Base-by-base conservation (phyloP, 2,329 filamentous ascomycete species). In the Didymella exigua region DNA sequence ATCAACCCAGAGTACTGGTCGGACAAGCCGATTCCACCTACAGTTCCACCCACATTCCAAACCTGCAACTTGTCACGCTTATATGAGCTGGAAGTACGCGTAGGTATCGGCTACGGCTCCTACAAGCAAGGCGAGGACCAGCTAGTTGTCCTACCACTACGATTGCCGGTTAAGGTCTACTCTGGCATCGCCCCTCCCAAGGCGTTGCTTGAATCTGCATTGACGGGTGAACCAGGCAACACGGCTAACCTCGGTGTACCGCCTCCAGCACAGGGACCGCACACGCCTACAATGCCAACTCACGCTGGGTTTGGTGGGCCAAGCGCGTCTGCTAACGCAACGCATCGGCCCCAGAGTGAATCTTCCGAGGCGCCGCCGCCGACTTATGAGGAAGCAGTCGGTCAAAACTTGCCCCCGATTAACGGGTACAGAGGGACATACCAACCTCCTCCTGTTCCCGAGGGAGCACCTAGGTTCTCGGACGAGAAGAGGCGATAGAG, bases 331-430 rank as follows among this genome's bases (percentile, higher is more conserved):
- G 37, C 44, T 13, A 60, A 57, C 27, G 40, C 51, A n/a, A 49
- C 45, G 41, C 26, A 34, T 21, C 44, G 45, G 30, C 52, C 47
- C 9, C 52, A 50, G 9, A 56, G 43, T 31, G 58, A 59, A 13
- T 43, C 58, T 33, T 58, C 37, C 31, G 54, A 56, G 38, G 54
- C 48, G 31, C 90, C 91, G n/a, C 93, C 93, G 16, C 93, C 93
- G 7, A 96, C 91, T 68, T 98, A 98, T 70, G 92, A 96, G 75
- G 93, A 97, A 75, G 92, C 91, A 11, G 88, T 97, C 76, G 92
- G 91, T 6, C 88, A 90, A 61, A 85, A 87, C 54, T 76, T 95
- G 58, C 88, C 85, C 30, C 90, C 91, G 1, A 85, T 91, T 51
- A 84, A 91, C 70, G 89, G 87, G 57, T 78, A 88, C 23, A 81